These are phyloP conservation scores for Ammopiptanthus mongolicus DNA, from an alignment of 306 rosid species.

Conservation along the genomic window DNA sequence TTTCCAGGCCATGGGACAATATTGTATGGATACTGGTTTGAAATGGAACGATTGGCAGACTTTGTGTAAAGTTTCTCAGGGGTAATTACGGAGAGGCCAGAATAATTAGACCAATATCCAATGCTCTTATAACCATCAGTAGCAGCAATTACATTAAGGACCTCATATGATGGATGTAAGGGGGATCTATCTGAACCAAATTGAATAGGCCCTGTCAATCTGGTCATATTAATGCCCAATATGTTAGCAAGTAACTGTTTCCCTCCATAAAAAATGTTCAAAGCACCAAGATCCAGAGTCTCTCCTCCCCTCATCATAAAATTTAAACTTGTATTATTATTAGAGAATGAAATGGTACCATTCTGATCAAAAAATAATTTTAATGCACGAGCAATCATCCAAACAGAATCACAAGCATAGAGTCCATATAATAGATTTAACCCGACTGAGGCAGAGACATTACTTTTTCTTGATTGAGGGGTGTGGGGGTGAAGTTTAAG, in stretches of 20 bases:
- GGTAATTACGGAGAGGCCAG: constrained; percentile 53
- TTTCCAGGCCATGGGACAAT: constrained; percentile 67
- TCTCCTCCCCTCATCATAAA: constrained; percentile 16
- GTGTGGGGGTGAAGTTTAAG: constrained; percentile 59
- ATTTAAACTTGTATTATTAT: constrained; percentile 39
- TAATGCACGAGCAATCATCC: constrained; percentile 66
- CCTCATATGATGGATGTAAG: constrained; percentile 54
- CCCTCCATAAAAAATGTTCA: constrained; percentile 67
- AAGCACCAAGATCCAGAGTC: constrained; percentile 41
- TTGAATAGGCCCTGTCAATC: constrained; percentile 53
- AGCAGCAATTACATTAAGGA: constrained; percentile 50
- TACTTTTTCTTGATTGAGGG: constrained; percentile 45
- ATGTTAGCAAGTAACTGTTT: constrained; percentile 43
- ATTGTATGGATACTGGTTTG: constrained; percentile 37
- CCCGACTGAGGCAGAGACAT: constrained; percentile 41
- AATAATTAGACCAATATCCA: constrained; percentile 81
- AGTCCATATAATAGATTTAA: constrained; percentile 53
- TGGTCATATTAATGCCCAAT: constrained; percentile 51
- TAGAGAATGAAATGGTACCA: constrained; percentile 55
- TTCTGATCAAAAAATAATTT: constrained; percentile 53
- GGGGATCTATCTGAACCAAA: constrained; percentile 47
- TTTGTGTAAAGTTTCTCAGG: constrained; percentile 51
- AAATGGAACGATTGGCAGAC: constrained; percentile 44
- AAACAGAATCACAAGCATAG: constrained; percentile 77
- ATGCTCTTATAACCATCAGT: constrained; percentile 39